Evolutionary conservation across 441 rosid species (phyloP).

Genomic region (Heliophila coronopifolia): DNA sequence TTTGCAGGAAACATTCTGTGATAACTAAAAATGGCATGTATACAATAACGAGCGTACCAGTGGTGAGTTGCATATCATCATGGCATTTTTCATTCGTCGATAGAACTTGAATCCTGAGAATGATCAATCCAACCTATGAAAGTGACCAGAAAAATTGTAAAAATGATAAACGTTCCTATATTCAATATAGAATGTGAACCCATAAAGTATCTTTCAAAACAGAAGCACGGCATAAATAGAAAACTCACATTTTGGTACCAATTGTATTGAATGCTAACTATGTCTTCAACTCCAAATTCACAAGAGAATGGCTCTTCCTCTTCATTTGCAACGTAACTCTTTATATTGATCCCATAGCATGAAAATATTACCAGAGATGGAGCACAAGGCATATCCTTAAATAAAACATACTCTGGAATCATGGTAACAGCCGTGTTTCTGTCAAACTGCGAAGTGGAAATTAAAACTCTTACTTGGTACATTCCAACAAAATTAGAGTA

Average conservation of each 20-base stretch:
- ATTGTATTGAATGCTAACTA: conserved; percentile 50
- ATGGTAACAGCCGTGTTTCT: conserved; percentile 36
- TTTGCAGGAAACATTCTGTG: conserved; percentile 4
- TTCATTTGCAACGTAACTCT: conserved; percentile 35
- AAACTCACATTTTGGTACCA: conserved; percentile 64
- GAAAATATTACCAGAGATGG: conserved; percentile 57
- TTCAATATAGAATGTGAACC: too few relatives aligned
- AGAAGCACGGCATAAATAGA: conserved; percentile 18
- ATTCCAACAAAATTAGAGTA: neutral
- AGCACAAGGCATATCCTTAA: conserved; percentile 38
- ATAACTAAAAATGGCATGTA: conserved; percentile 2
- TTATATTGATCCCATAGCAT: conserved; percentile 42
- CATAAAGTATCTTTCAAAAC: conserved; percentile 15
- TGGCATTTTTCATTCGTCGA: conserved; percentile 41
- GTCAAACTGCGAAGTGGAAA: conserved; percentile 47
- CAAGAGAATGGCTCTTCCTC: conserved; percentile 36
- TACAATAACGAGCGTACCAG: conserved; percentile 39
- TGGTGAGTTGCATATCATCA: conserved; percentile 33
- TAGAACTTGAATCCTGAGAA: conserved; percentile 47
- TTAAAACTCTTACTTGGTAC: conserved; percentile 7
- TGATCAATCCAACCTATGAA: conserved; percentile 48
- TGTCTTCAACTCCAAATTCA: conserved; percentile 65
- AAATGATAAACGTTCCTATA: too few relatives aligned
- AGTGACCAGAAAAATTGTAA: conserved; percentile 2
- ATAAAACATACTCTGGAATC: conserved; percentile 54